A percentile compares a stretch with the other conserved stretches of the same genome.
phyloP scores from a whole-genome alignment of 495 filamentous ascomycete genomes.

The Hypoxylon cercidicola region DNA sequence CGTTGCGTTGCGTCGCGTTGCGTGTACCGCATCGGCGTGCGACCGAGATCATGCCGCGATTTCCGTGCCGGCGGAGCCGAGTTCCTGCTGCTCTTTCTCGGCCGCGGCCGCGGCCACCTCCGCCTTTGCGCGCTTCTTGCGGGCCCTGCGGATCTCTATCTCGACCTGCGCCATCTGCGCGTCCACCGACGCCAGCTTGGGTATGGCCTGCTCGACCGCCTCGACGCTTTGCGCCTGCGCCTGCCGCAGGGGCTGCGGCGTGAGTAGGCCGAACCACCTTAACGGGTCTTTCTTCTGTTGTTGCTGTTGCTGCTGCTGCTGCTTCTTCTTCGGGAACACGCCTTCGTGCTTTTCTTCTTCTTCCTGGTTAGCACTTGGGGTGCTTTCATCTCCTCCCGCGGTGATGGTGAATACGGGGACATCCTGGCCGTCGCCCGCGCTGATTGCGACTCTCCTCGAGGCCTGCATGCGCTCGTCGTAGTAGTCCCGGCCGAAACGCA shows the following conservation, averaged over 20 bases:
- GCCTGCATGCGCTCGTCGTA: conserved; percentile 82
- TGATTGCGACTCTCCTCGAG: conserved; percentile 48
- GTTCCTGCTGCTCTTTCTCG: conserved; percentile 20
- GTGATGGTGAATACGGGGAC: conserved; percentile 22
- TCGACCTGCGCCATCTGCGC: conserved; percentile 61
- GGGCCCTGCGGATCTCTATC: conserved; percentile 60
- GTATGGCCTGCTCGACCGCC: conserved; percentile 58
- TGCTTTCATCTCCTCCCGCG: neutral
- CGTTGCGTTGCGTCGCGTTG: too few relatives aligned
- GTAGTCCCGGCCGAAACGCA: conserved; percentile 72
- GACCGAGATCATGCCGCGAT: conserved; percentile 17
- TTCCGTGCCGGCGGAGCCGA: conserved; percentile 15
- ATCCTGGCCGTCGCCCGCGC: conserved; percentile 17
- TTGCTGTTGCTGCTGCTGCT: conserved; percentile 6
- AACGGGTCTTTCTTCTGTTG: conserved; percentile 62
- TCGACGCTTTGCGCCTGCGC: conserved; percentile 63
- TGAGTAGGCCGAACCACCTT: conserved; percentile 75
- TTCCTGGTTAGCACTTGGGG: neutral
- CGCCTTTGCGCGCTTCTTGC: conserved; percentile 61
- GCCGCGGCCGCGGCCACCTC: conserved; percentile 40
- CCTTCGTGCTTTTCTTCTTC: neutral
- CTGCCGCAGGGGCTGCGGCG: conserved; percentile 66
- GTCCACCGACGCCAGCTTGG: conserved; percentile 54
- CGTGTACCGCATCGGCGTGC: too few relatives aligned
- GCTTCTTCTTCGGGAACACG: conserved; percentile 3